Evolutionary conservation across 257 asterid genomes (phyloP).

Genomic region (Datura wrightii): DNA sequence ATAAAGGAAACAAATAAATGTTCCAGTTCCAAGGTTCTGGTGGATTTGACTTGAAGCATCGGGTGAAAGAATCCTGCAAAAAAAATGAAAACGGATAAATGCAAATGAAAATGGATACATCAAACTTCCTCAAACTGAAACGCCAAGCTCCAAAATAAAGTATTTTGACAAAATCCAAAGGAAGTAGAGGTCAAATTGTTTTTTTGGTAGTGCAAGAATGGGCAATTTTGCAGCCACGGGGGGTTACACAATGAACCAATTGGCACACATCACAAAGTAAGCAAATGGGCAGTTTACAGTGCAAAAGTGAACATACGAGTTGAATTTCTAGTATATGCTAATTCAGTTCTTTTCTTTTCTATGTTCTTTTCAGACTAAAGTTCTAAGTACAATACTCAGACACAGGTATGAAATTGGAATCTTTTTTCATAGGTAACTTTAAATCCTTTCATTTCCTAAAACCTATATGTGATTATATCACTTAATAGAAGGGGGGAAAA

Average conservation of each 20-base stretch:
- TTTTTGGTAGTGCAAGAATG: neutral
- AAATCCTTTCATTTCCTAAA: neutral
- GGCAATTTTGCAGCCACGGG: neutral
- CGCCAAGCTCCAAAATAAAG: neutral
- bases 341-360: too few relatives aligned
- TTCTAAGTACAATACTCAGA: neutral
- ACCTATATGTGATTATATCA: neutral
- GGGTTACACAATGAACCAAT: neutral
- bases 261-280: neutral
- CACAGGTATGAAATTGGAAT: neutral
- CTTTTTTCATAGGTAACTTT: neutral
- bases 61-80: slow-evolving; percentile 87
- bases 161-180: neutral
- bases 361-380: too few relatives aligned
- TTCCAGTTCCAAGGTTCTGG: slow-evolving; percentile 99
- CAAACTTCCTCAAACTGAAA: slow-evolving; percentile 24
- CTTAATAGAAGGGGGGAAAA: neutral
- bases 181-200: slow-evolving; percentile 5
- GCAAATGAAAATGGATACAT: neutral
- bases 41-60: slow-evolving; percentile 97
- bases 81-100: neutral
- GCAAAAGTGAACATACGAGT: too few relatives aligned
- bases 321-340: too few relatives aligned
- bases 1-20: slow-evolving; percentile 82
- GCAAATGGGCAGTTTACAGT: neutral